Percentiles rank a stretch among this genome's conserved stretches.
Evolutionary conservation across 2,329 filamentous ascomycete species (phyloP).

Genomic region (Rhinocladiella mackenziei): DNA sequence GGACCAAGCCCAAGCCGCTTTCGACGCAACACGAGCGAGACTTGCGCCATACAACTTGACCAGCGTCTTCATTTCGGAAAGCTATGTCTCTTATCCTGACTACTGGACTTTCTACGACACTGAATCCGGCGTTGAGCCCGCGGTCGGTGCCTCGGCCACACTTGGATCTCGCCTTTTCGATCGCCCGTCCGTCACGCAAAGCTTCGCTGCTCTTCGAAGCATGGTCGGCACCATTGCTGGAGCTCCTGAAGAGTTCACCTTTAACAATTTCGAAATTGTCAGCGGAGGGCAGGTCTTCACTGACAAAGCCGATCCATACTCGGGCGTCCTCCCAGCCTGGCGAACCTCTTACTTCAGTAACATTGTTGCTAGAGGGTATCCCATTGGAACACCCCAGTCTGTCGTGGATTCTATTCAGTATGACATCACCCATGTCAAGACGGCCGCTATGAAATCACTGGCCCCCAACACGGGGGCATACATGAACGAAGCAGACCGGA

Average conservation of each 20-base stretch:
- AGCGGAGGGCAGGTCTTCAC: conserved; percentile 36
- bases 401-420: conserved; percentile 26
- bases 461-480: conserved; percentile 37
- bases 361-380: conserved; percentile 31
- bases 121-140: conserved; percentile 30
- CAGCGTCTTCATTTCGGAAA: conserved; percentile 31
- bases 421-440: conserved; percentile 35
- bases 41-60: conserved; percentile 26
- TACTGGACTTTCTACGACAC: conserved; percentile 32
- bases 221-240: conserved; percentile 30
- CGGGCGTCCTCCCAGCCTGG: conserved; percentile 52
- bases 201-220: conserved; percentile 23
- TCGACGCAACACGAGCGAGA: conserved; percentile 24
- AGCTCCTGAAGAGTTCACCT: conserved; percentile 27
- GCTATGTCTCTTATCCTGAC: conserved; percentile 27
- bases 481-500: conserved; percentile 34
- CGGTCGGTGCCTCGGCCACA: conserved; percentile 25
- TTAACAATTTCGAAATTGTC: conserved; percentile 39
- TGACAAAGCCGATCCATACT: conserved; percentile 42
- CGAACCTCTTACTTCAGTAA: conserved; percentile 40
- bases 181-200: conserved; percentile 25
- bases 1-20: conserved; percentile 23
- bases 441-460: conserved; percentile 32
- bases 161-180: conserved; percentile 32
- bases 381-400: conserved; percentile 19